phyloP scores from a whole-genome alignment of 2,329 filamentous ascomycete species.

The Exutisphaerella laricina region DNA sequence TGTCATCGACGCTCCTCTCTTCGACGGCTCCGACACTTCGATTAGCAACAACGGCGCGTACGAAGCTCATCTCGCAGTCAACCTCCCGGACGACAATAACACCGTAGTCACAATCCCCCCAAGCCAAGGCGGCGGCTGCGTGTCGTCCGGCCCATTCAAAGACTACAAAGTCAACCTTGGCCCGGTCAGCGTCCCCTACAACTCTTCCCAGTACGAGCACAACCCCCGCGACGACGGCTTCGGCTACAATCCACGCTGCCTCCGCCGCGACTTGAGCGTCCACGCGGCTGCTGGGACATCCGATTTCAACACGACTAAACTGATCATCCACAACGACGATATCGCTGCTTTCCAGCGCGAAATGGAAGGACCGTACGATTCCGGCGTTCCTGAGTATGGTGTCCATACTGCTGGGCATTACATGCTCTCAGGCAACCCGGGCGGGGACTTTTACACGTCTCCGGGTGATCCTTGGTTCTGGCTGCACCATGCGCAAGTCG shows the following conservation, averaged over 20 bases:
- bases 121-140: slow-evolving; percentile 53
- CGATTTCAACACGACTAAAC: slow-evolving; percentile 12
- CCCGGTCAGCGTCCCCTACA: slow-evolving; percentile 13
- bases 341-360: slow-evolving; percentile 16
- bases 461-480: slow-evolving; percentile 47
- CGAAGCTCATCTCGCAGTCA: neutral
- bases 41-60: slow-evolving; percentile 42
- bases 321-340: slow-evolving; percentile 10
- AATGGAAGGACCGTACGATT: slow-evolving; percentile 13
- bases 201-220: neutral
- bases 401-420: slow-evolving; percentile 44
- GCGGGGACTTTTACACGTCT: slow-evolving; percentile 38
- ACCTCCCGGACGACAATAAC: neutral
- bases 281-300: slow-evolving; percentile 4
- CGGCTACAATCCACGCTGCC: slow-evolving; percentile 20
- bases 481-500: slow-evolving; percentile 44
- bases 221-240: slow-evolving; percentile 23
- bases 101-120: slow-evolving; percentile 11
- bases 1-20: slow-evolving; percentile 37
- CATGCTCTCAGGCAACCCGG: slow-evolving; percentile 40
- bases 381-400: slow-evolving; percentile 6
- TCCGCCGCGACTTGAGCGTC: slow-evolving; percentile 12
- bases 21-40: slow-evolving; percentile 12
- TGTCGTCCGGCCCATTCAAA: slow-evolving; percentile 48
- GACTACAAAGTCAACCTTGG: slow-evolving; percentile 33